Evolutionary conservation across 2,329 filamentous ascomycete genomes (phyloP), one percentile per base, ranked within the genome.

Genomic region (Curvularia lunata): DNA sequence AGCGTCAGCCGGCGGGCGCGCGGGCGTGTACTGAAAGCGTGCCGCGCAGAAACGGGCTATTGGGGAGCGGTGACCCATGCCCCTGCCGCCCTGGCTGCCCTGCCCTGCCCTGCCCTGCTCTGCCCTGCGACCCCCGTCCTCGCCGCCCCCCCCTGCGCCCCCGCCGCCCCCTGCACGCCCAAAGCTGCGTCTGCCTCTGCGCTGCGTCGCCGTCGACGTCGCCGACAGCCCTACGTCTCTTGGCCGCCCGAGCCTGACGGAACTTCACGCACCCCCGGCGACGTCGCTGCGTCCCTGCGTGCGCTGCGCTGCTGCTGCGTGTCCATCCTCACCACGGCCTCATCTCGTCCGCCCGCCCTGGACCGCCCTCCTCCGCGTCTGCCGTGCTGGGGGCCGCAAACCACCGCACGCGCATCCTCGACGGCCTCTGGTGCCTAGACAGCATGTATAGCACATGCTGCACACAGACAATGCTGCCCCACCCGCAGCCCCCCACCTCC

Each of bases 141-240:
- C 45, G 56, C 52, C 48, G 56, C 59, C 37, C 59, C 55, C 48
- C 53, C 54, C 45, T 41, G 49, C 56, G 32, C 37, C 38, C 30
- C 52, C 41, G 37, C 32, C 41, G 37, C 54, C 37, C 54, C 43
- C 63, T 54, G 49, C 59, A 58, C 48, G 53, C 59, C 40, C 59
- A 56, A 52, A 50, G 57, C 52, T 51, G 13, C 50, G 27, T 30
- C 23, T 25, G 23, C 23, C 1, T 25, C 27, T 30, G 27, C 27
- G n/a, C n/a, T n/a, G n/a, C n/a, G n/a, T n/a, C n/a, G n/a, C n/a
- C n/a, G n/a, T n/a, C n/a, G n/a, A n/a, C n/a, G 34, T 54, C 46
- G 57, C 60, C 56, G 54, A 61, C 65, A 67, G 67, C 65, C 67
- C 66, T 70, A 68, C 55, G 63, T 58, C 61, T 61, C 67, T 68